These are phyloP conservation scores for Phytophthora constricta DNA, from an alignment of 352 stramenopile species.

Conservation along the genomic window DNA sequence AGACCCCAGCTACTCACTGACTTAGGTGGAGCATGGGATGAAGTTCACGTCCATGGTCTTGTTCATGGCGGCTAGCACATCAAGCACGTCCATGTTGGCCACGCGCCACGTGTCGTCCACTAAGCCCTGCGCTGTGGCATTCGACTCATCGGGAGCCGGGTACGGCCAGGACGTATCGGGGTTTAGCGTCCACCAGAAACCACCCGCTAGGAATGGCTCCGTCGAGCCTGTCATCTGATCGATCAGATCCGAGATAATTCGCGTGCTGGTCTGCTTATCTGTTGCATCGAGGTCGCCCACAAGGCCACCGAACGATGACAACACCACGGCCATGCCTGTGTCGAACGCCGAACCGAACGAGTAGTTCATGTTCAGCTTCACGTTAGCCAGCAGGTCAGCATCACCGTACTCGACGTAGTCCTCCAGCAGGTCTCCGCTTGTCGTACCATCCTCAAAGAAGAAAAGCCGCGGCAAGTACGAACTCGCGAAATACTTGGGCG, in stretches of 20 bases:
- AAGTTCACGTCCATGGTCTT: slow-evolving; percentile 67
- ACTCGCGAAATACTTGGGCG: slow-evolving; percentile 79
- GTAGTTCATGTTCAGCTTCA: slow-evolving; percentile 82
- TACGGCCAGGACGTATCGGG: slow-evolving; percentile 81
- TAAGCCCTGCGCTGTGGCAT: slow-evolving; percentile 59
- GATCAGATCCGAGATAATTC: slow-evolving; percentile 70
- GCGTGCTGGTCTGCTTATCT: slow-evolving; percentile 69
- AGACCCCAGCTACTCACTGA: slow-evolving; percentile 18
- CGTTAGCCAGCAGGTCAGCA: slow-evolving; percentile 62
- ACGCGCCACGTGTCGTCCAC: slow-evolving; percentile 78
- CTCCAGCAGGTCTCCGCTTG: slow-evolving; percentile 62
- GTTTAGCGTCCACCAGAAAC: slow-evolving; percentile 87
- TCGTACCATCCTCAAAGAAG: slow-evolving; percentile 65
- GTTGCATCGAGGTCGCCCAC: slow-evolving; percentile 64
- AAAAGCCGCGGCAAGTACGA: slow-evolving; percentile 66
- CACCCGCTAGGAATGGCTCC: slow-evolving; percentile 61
- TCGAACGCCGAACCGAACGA: slow-evolving; percentile 75
- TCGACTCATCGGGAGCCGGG: slow-evolving; percentile 67
- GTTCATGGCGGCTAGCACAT: slow-evolving; percentile 69
- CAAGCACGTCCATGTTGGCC: slow-evolving; percentile 74
- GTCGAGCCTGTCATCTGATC: slow-evolving; percentile 61
- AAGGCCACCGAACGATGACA: slow-evolving; percentile 87
- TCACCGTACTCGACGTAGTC: slow-evolving; percentile 70
- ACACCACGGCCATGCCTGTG: slow-evolving; percentile 66
- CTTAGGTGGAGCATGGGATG: slow-evolving; percentile 64